Evolutionary conservation across 108 stramenopile species (phyloP), one percentile per base, ranked within the genome.

Genomic region (Pseudonitzschia multiseries): DNA sequence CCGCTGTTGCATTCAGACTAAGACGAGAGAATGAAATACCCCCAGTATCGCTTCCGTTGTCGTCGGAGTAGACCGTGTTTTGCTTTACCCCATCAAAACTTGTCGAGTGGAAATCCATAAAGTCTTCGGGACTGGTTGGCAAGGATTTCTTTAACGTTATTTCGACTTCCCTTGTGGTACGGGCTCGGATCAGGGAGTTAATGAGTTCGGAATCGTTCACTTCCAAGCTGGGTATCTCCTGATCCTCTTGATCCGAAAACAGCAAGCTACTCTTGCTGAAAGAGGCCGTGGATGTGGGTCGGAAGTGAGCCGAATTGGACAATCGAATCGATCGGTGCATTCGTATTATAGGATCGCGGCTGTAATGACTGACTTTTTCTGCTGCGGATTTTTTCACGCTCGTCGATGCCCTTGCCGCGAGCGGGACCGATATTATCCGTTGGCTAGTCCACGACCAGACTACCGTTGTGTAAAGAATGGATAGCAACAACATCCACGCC

Each of bases 1-100:
- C 63, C 24, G 72, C 61, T n/a, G 50, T 50, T 29, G 60, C 57
- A 65, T 65, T 62, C 15, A 73, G 27, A 48, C 72, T 73, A 21
- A 73, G 60, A 40, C 61, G 44, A 20, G 72, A 62, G 29, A 73
- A 65, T 20, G 56, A 24, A 20, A 48, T 32, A 12, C 20, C 13
- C 51, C 28, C 41, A 42, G 43, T 18, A 44, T 72, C 42, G 29
- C 48, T 65, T 26, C 41, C 33, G 29, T 43, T 22, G 50, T 51
- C 50, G 41, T 32, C n/a, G 5, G 18, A 2, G 9, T 57, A 26
- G 1, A 4, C 24, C 4, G 4, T 20, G 44, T 20, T 57, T 57
- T 41, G n/a, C 22, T 48, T 68, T 48, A 26, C 32, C 29, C 17
- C 29, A 31, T 31, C 17, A 20, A 56, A 13, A 20, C 22, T 26